Evolutionary conservation across 345 rosid species (phyloP), one percentile per base, ranked within the genome.

Genomic region (Salix koriyanagi): DNA sequence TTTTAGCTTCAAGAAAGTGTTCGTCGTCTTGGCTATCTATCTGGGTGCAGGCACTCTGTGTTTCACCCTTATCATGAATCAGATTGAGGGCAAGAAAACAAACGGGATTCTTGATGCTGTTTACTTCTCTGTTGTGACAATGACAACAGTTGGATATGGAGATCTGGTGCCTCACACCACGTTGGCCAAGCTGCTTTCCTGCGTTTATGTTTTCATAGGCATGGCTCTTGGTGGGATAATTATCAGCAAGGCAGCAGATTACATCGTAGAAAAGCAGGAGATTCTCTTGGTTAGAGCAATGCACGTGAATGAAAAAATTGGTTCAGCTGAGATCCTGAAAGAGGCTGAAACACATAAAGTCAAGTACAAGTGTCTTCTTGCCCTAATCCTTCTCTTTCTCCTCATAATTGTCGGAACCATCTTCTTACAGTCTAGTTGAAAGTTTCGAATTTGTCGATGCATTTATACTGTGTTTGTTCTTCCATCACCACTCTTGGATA

Each of bases 141-240:
- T 88, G 88, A 87, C 90, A 7, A 86, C 89, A 0, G 90, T 86
- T 11, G 94, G 91, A 68, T 87, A 87, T 67, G 92, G 94, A 1
- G 92, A 89, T 76, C 84, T 89, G 28, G 86, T 88, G 30, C 92
- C 94, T 19, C 72, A 25, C 14, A 86, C 79, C 75, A 30, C 77
- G 4, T 26, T 74, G 70, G 77, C 84, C 0, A 87, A 89, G 80
- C 75, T 89, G 10, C 82, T 90, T 16, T 86, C 90, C 2, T 81
- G 85, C 39, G 6, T 80, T 23, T 88, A 75, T 70, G 91, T 84
- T 15, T 86, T 89, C 65, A 26, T 76, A 1, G 94, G 94, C 46
- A 82, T 87, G 89, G 85, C 86, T 66, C 77, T 87, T 28, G 87
- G 79, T 19, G 89, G 91, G 34, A 60, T 84, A 25, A 61, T 85